Conservation (phyloP, 768 basidiomycete species). For the Cyathus striatus region DNA sequence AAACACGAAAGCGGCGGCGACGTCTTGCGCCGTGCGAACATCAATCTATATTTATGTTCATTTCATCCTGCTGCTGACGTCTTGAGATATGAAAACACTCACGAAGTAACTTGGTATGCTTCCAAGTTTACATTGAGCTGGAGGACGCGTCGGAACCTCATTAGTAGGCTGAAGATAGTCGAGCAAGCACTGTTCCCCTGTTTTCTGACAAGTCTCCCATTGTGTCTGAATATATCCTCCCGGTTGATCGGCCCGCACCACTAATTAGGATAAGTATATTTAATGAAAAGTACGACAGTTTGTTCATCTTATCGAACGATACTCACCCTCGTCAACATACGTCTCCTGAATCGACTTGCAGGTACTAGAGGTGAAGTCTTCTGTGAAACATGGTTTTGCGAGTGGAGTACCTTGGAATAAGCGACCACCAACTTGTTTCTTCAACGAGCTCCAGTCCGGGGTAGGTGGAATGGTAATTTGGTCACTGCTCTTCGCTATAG, state of each 20-base stretch:
- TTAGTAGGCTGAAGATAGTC: slow-evolving; percentile 30
- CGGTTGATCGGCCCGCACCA: neutral
- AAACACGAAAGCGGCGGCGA: slow-evolving; percentile 40
- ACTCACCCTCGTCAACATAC: slow-evolving; percentile 15
- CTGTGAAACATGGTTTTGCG: slow-evolving; percentile 16
- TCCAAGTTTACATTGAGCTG: slow-evolving; percentile 26
- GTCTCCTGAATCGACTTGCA: slow-evolving; percentile 9
- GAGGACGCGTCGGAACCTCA: slow-evolving; percentile 13
- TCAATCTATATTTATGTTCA: slow-evolving; percentile 30
- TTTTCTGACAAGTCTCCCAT: slow-evolving; percentile 53
- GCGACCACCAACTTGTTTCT: slow-evolving; percentile 5
- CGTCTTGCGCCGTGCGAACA: slow-evolving; percentile 31
- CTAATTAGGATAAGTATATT: neutral
- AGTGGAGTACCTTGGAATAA: slow-evolving; percentile 15
- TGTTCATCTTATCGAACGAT: neutral
- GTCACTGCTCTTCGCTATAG: too few species aligned
- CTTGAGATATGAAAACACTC: slow-evolving; percentile 9
- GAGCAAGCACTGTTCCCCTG: slow-evolving; percentile 40
- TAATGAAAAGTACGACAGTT: neutral
- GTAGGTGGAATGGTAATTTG: too few species aligned
- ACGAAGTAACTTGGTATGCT: slow-evolving; percentile 36
- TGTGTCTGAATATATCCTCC: slow-evolving; percentile 21
- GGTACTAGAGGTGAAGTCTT: slow-evolving; percentile 10
- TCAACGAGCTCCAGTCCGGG: slow-evolving; percentile 14
- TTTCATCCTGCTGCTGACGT: slow-evolving; percentile 4